Evolutionary conservation across 257 asterid species (phyloP).

Genomic region (Cynanchum wilfordii): DNA sequence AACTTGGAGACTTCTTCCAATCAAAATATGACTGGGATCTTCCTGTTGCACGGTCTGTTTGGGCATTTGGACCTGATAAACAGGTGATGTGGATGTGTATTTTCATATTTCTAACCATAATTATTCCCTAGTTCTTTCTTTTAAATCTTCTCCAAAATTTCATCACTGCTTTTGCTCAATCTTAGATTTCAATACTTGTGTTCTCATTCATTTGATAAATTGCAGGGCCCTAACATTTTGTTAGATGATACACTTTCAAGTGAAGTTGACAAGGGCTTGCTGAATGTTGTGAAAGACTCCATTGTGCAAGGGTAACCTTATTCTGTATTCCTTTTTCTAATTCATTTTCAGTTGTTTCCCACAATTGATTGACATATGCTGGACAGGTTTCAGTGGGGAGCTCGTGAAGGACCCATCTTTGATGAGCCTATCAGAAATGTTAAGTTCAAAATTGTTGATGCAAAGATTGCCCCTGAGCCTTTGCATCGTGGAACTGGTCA

Average conservation of each 20-base stretch:
- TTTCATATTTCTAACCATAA: background rate
- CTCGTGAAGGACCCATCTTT: slow-evolving; percentile 98
- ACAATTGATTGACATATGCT: slow-evolving; percentile 16
- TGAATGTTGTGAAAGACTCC: slow-evolving; percentile 84
- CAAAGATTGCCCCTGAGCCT: slow-evolving; percentile 95
- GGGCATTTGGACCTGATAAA: slow-evolving; percentile 99
- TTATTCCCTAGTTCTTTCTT: background rate
- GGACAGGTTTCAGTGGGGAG: slow-evolving; percentile 98
- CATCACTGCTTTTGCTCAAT: background rate
- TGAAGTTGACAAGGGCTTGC: slow-evolving; percentile 90
- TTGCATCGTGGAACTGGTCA: slow-evolving; percentile 96
- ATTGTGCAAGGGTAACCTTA: slow-evolving; percentile 85
- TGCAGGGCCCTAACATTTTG: slow-evolving; percentile 91
- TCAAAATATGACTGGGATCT: slow-evolving; percentile 96
- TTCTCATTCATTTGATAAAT: slow-evolving; percentile 5
- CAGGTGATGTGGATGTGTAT: slow-evolving; percentile 46
- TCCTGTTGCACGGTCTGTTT: slow-evolving; percentile 94
- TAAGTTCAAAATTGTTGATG: slow-evolving; percentile 92
- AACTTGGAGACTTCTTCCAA: slow-evolving; percentile 90
- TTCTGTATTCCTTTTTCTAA: background rate
- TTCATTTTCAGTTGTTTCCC: slow-evolving; percentile 8
- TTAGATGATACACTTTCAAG: slow-evolving; percentile 91
- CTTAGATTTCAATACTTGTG: background rate
- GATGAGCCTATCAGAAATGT: slow-evolving; percentile 98
- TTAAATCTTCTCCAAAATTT: background rate